Conservation (phyloP, 2,329 filamentous ascomycete species). For the Alternaria sp. region DNA sequence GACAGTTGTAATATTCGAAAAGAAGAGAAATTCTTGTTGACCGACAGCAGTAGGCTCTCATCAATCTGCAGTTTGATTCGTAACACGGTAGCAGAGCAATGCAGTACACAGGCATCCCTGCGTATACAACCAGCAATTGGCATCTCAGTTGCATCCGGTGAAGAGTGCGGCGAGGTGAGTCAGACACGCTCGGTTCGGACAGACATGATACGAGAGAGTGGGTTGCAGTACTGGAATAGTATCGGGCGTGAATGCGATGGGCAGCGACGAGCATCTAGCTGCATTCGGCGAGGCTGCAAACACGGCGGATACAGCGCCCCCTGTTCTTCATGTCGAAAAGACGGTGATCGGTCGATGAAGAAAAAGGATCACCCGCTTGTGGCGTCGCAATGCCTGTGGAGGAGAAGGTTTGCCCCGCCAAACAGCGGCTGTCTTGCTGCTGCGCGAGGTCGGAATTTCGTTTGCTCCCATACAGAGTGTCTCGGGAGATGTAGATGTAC, state of each 20-base stretch:
- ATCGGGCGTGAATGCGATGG: not conserved
- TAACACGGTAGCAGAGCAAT: not conserved
- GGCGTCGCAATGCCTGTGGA: not conserved
- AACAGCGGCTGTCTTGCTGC: not conserved
- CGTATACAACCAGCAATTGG: not conserved
- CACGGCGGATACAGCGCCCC: not conserved
- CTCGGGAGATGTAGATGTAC: not conserved
- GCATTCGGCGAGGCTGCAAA: not conserved
- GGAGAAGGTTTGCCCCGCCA: not conserved
- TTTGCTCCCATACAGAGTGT: not conserved
- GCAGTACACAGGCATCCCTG: not conserved
- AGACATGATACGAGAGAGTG: not conserved
- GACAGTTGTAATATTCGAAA: not conserved
- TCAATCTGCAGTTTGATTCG: not conserved
- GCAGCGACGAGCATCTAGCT: not conserved
- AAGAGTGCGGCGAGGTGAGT: not conserved
- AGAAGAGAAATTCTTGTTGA: not conserved
- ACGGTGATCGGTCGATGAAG: conserved; percentile 7
- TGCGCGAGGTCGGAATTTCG: not conserved
- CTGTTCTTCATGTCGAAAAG: not conserved
- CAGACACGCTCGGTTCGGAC: not conserved
- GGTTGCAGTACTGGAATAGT: not conserved
- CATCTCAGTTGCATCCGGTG: not conserved
- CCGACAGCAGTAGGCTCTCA: not conserved
- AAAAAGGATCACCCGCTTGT: not conserved